These are phyloP conservation scores for Cyberlindnera meyerae DNA, from an alignment of 805 yeast species.

Conservation along the genomic window DNA sequence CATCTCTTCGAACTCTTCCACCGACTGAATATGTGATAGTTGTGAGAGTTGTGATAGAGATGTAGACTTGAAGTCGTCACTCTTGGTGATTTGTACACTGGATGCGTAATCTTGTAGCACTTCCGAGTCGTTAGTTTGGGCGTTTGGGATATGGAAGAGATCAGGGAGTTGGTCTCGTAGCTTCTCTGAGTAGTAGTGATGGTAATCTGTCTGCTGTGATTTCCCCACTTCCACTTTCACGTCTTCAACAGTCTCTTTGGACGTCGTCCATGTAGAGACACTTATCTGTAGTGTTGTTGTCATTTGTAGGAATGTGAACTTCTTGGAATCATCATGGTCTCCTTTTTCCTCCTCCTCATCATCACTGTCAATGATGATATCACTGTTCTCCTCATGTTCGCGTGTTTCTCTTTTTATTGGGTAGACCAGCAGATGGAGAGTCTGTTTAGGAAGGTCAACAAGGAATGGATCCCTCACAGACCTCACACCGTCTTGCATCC, in stretches of 20 bases:
- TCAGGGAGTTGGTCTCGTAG: too few relatives aligned
- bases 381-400: too few relatives aligned
- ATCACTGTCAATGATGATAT: neutral
- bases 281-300: conserved; percentile 8
- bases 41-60: conserved; percentile 22
- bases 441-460: conserved; percentile 2
- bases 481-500: conserved; percentile 31
- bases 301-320: conserved; percentile 5
- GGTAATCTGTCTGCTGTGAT: neutral
- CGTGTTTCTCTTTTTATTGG: too few relatives aligned
- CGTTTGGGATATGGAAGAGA: too few relatives aligned
- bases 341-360: conserved; percentile 3
- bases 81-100: conserved; percentile 5
- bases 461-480: conserved; percentile 35
- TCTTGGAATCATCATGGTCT: conserved; percentile 1
- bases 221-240: too few relatives aligned
- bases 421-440: neutral
- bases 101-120: neutral
- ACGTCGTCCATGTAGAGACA: too few relatives aligned
- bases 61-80: conserved; percentile 2
- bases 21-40: conserved; percentile 17
- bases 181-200: too few relatives aligned
- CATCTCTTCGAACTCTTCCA: conserved; percentile 37
- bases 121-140: neutral
- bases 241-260: conserved; percentile 1